Evolutionary conservation across 108 stramenopile species (phyloP).

Genomic region (Fragilaria radians): DNA sequence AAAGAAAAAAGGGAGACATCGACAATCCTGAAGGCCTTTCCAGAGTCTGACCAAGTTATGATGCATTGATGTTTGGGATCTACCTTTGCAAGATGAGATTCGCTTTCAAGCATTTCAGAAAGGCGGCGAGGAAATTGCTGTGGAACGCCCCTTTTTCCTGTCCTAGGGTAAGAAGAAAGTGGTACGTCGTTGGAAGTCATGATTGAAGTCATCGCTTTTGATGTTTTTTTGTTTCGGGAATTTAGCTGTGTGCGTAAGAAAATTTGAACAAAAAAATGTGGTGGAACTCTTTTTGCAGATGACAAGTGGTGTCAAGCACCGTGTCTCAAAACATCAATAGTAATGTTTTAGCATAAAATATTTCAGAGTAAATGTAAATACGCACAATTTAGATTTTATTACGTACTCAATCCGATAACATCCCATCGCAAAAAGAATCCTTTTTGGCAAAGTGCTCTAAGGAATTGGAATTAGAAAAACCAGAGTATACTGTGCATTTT

Average conservation of each 20-base stretch:
- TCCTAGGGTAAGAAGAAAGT: slow-evolving; percentile 33
- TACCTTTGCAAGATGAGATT: slow-evolving; percentile 25
- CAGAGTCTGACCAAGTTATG: slow-evolving; percentile 72
- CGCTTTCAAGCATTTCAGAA: slow-evolving; percentile 74
- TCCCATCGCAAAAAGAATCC: no score
- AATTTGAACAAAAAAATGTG: no score
- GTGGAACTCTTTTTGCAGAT: no score
- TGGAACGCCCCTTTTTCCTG: slow-evolving; percentile 81
- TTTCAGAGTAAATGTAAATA: no score
- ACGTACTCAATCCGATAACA: no score
- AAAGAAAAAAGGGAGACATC: slow-evolving; percentile 63
- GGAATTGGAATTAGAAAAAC: no score
- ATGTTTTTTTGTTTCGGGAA: background rate
- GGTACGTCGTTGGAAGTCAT: background rate
- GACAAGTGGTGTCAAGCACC: no score
- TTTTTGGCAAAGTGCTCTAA: no score
- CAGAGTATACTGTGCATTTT: no score
- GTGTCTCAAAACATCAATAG: no score
- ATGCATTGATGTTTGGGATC: slow-evolving; percentile 10
- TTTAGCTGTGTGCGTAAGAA: background rate
- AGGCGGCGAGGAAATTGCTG: slow-evolving; percentile 80
- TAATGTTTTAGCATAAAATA: no score
- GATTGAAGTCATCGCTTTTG: background rate
- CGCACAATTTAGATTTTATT: no score
- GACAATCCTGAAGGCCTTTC: slow-evolving; percentile 70